phyloP scores from a whole-genome alignment of 805 yeast genomes.

The Grigorovia transvaalensis region DNA sequence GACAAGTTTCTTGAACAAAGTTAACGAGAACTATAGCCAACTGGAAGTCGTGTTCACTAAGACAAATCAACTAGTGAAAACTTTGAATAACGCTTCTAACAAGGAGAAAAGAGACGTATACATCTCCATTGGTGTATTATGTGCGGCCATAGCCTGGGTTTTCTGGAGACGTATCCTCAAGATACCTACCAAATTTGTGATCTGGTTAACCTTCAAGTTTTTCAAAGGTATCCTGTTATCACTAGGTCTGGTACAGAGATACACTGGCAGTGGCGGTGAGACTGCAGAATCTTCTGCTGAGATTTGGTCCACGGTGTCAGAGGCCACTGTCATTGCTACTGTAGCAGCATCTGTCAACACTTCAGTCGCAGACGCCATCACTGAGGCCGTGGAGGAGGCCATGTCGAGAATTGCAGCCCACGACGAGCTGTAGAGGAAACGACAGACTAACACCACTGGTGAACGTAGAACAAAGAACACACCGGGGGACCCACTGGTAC shows the following conservation, averaged over 20 bases:
- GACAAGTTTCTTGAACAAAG: slow-evolving; percentile 18
- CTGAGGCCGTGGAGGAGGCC: slow-evolving; percentile 19
- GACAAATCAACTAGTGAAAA: slow-evolving; percentile 24
- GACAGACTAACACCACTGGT: too few relatives aligned
- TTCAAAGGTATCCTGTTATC: slow-evolving; percentile 29
- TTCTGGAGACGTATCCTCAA: slow-evolving; percentile 29
- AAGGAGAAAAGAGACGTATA: slow-evolving; percentile 29
- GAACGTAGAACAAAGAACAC: too few relatives aligned
- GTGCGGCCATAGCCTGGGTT: slow-evolving; percentile 25
- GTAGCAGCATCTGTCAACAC: background rate
- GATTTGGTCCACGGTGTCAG: background rate
- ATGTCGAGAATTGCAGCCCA: slow-evolving; percentile 18
- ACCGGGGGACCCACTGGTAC: too few relatives aligned
- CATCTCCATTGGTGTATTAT: slow-evolving; percentile 21
- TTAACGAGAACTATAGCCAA: slow-evolving; percentile 26
- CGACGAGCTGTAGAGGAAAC: slow-evolving; percentile 11
- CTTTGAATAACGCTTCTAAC: slow-evolving; percentile 23
- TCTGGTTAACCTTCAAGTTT: slow-evolving; percentile 27
- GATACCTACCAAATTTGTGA: slow-evolving; percentile 21
- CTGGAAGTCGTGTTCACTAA: slow-evolving; percentile 21
- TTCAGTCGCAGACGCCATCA: slow-evolving; percentile 4
- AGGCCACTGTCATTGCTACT: background rate
- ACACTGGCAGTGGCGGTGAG: background rate
- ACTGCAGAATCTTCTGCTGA: background rate
- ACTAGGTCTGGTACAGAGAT: slow-evolving; percentile 17